Evolutionary conservation across 305 asterid species (phyloP).

Genomic region (Fraxinus velutina): DNA sequence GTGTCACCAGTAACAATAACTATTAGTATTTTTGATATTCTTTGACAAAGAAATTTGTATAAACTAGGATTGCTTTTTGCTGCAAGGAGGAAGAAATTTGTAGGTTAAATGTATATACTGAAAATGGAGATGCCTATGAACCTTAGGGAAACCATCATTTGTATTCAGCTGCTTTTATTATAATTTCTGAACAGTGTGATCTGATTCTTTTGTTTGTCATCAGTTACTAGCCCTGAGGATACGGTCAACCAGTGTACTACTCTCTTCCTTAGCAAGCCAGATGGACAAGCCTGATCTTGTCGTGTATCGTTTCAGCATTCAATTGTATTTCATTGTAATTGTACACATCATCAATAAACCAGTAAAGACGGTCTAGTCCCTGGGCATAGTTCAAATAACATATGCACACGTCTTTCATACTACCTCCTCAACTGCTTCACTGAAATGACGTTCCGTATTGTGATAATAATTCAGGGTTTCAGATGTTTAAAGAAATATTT

Average conservation of each 20-base stretch:
- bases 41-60: neutral
- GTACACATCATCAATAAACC: neutral
- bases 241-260: slow-evolving; percentile 58
- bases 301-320: neutral
- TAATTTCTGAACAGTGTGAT: neutral
- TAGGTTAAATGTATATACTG: neutral
- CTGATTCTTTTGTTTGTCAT: neutral
- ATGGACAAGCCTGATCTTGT: slow-evolving; percentile 11
- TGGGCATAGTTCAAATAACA: neutral
- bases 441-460: neutral
- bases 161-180: neutral
- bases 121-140: neutral
- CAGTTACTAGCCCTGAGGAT: slow-evolving; percentile 85
- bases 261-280: slow-evolving; percentile 53
- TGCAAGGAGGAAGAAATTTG: neutral
- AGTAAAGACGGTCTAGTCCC: neutral
- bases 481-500: neutral
- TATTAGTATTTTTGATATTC: neutral
- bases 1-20: neutral
- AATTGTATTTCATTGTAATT: neutral
- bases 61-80: neutral
- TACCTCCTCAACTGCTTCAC: neutral
- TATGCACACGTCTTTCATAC: neutral
- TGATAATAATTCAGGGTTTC: neutral
- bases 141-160: neutral